Conservation (phyloP, 257 asterid genomes). For the Paulownia fortunei region DNA sequence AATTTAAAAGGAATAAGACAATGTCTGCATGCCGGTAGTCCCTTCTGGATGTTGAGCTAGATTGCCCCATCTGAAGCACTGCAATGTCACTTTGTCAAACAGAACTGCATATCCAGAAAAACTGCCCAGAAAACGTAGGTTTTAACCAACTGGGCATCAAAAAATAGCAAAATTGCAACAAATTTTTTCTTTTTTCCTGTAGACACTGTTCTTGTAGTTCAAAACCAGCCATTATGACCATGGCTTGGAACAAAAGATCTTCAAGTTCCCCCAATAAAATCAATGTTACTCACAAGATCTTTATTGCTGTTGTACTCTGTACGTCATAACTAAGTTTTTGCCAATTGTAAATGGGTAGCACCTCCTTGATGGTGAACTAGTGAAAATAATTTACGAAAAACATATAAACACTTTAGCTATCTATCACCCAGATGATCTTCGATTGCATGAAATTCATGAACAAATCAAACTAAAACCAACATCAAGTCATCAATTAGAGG, state of each 20-base stretch:
- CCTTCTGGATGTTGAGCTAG: slow-evolving; percentile 2
- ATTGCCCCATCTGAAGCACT: background rate
- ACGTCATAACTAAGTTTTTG: background rate
- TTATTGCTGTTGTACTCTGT: background rate
- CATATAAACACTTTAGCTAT: background rate
- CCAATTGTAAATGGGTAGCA: background rate
- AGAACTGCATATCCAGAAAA: background rate
- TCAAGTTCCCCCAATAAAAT: too few relatives aligned
- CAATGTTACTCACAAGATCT: background rate
- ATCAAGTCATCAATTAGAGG: background rate
- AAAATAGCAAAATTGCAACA: background rate
- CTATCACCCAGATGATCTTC: slow-evolving; percentile 3
- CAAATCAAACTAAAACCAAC: background rate
- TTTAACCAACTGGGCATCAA: background rate
- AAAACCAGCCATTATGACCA: background rate
- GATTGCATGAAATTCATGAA: background rate
- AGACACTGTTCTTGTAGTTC: slow-evolving; percentile 2
- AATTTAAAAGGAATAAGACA: background rate
- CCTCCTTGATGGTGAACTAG: background rate
- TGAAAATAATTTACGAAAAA: background rate
- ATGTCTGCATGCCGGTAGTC: background rate
- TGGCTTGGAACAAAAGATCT: slow-evolving; percentile 7
- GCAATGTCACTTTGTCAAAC: slow-evolving; percentile 28
- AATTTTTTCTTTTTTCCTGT: background rate
- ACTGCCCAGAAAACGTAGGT: background rate